A percentile compares a stretch with the other conserved stretches of the same genome.
These are phyloP conservation scores for Epichloe gansuensis DNA, from an alignment of 2,329 filamentous ascomycete species.

Conservation along the genomic window DNA sequence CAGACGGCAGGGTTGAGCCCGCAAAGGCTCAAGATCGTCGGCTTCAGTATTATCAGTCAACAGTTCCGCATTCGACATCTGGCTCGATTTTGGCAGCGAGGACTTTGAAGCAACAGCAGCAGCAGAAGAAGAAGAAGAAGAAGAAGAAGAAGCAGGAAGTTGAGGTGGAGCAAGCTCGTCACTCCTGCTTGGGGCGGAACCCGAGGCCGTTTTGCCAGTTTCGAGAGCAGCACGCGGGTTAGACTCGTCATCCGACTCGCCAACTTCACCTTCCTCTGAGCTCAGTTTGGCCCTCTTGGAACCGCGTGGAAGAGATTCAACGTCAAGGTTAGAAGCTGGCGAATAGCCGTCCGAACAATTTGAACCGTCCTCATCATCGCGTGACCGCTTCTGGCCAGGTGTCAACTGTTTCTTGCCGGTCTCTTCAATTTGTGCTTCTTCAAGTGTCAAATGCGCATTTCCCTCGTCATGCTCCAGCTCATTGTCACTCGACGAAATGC, in stretches of 20 bases:
- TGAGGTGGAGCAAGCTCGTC: not conserved
- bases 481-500: slow-evolving; percentile 2
- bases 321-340: not conserved
- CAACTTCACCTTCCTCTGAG: slow-evolving; percentile 24
- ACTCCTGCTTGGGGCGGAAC: not conserved
- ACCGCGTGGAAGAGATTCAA: not conserved
- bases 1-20: slow-evolving; percentile 10
- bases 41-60: not conserved
- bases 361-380: not conserved
- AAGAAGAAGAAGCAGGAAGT: not conserved
- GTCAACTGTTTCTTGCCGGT: not conserved
- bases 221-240: slow-evolving; percentile 7
- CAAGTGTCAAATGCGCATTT: not conserved
- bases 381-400: slow-evolving; percentile 1
- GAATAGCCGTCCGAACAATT: slow-evolving; percentile 4
- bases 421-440: not conserved
- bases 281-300: slow-evolving; percentile 12
- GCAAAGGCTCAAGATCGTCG: not conserved
- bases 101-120: not conserved
- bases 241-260: slow-evolving; percentile 10
- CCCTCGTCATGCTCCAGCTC: not conserved
- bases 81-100: not conserved
- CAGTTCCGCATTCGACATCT: not conserved
- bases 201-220: slow-evolving; percentile 1
- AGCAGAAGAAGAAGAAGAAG: not conserved